Evolutionary conservation across 345 rosid species (phyloP).

Genomic region (Dovyalis caffra): DNA sequence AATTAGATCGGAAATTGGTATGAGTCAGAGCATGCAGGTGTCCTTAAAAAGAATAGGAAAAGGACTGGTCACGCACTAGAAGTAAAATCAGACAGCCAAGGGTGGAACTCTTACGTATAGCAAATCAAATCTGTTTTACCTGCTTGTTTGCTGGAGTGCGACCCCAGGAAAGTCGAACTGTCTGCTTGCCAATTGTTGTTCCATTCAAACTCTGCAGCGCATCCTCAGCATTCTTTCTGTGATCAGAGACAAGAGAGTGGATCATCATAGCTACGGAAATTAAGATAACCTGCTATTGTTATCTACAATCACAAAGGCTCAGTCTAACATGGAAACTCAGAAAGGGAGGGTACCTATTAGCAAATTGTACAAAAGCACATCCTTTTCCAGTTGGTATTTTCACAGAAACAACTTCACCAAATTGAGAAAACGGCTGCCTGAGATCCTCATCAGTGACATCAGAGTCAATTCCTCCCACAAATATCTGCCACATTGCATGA

Average conservation of each 20-base stretch:
- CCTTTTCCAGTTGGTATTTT: slow-evolving; percentile 95
- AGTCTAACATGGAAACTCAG: not conserved
- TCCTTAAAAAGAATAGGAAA: not conserved
- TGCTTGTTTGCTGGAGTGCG: slow-evolving; percentile 80
- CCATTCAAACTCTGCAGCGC: slow-evolving; percentile 76
- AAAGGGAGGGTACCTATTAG: slow-evolving; percentile 49
- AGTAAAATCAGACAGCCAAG: not conserved
- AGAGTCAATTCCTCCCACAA: slow-evolving; percentile 92
- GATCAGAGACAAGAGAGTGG: slow-evolving; percentile 15
- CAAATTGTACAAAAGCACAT: slow-evolving; percentile 88
- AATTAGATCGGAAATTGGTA: not conserved
- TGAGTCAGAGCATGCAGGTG: not conserved
- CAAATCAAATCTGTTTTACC: slow-evolving; percentile 31
- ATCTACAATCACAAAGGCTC: not conserved
- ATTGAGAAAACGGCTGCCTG: slow-evolving; percentile 73
- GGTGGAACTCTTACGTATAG: not conserved
- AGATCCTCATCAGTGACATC: slow-evolving; percentile 84
- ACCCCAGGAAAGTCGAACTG: slow-evolving; percentile 97
- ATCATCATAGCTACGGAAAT: slow-evolving; percentile 10
- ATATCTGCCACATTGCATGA: slow-evolving; percentile 53
- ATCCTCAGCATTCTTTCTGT: slow-evolving; percentile 85
- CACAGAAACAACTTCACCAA: slow-evolving; percentile 86
- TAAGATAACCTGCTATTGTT: not conserved
- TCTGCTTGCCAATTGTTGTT: slow-evolving; percentile 79
- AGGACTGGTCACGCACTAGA: not conserved